Percentiles rank a stretch among this genome's conserved stretches.
phyloP scores from a whole-genome alignment of 2,329 filamentous ascomycete species.

The Xylariaceae sp. region DNA sequence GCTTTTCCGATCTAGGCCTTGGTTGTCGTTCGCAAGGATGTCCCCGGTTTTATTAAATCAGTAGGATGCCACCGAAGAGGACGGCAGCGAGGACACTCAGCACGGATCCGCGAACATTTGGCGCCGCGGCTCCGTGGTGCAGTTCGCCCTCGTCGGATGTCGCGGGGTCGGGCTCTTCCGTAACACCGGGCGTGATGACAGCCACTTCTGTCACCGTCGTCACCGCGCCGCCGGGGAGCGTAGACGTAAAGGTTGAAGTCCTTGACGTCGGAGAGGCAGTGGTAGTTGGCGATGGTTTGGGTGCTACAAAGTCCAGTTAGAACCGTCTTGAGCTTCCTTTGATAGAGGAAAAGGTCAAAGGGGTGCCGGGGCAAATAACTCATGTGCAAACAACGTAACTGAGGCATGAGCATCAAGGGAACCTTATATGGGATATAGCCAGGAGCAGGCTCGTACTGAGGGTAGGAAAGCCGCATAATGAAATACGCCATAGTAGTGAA shows the following conservation, averaged over 20 bases:
- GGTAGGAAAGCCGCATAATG: no score
- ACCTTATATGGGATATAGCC: no score
- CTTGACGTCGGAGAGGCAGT: conserved; percentile 15
- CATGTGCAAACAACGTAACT: no score
- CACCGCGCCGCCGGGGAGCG: conserved; percentile 26
- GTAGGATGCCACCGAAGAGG: conserved; percentile 23
- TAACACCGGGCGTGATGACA: conserved; percentile 22
- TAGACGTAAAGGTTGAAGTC: conserved; percentile 28
- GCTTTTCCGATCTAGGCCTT: no score
- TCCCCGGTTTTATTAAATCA: conserved; percentile 14
- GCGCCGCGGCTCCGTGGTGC: conserved; percentile 22
- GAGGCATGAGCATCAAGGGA: background rate
- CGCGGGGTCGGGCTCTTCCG: conserved; percentile 16
- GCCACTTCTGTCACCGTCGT: conserved; percentile 29
- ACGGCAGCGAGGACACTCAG: conserved; percentile 23
- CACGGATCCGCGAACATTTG: conserved; percentile 11
- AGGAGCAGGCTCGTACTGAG: no score
- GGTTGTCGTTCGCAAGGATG: no score
- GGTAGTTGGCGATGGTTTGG: conserved; percentile 19
- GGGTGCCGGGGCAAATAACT: no score
- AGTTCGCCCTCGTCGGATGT: conserved; percentile 19
- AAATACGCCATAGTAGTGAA: no score
- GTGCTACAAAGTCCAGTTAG: conserved; percentile 14
- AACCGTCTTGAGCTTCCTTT: background rate
- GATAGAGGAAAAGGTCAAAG: no score